Evolutionary conservation across 2,329 filamentous ascomycete genomes (phyloP), one percentile per base, ranked within the genome.

Genomic region (Cladosporium cucumerinum): DNA sequence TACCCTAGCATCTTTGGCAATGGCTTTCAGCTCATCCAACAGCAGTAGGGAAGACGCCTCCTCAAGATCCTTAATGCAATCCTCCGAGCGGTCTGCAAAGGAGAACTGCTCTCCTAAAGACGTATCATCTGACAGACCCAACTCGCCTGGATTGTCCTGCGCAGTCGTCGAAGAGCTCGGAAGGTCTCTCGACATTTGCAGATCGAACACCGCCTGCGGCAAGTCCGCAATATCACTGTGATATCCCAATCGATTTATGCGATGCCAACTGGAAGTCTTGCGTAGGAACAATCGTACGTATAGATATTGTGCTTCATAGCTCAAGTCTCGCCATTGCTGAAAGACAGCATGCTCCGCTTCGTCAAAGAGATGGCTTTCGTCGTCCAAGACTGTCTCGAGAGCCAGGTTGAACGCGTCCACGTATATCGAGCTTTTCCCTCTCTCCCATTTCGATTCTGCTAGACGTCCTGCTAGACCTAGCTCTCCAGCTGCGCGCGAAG

Each of bases 351-450:
- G 85, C 77, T 99, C 95, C 21, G 87, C 88, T 65, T 87, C 85
- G 71, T 95, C 86, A 74, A 98, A 99, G 0, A 99, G 80, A 77
- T 97, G 92, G 0, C 86, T 85, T 77, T 99, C 95, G 65, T 98
- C 92, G 57, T 92, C 88, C 14, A 98, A 79, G 3, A 99, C 95
- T 0, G 92, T 97, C 66, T 94, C 89, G 57, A 99, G 80, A 2
- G 94, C 92, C 16, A 98, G 82, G 73, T 97, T 97, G 82, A 99
- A 99, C 0, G 95, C 95, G 78, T 99, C 95, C 21, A 97, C 92
- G 72, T 99, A 99, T 63, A 99, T 92, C 1, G 93, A 98, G 72
- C 89, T 96, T 75, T 87, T 88, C 0, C 92, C 92, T 72, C 84
- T 87, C 5, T 87, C 78, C 92, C 92, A 97, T 66, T 80, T 84